phyloP scores from a whole-genome alignment of 257 asterid genomes.

The Prunella vulgaris region DNA sequence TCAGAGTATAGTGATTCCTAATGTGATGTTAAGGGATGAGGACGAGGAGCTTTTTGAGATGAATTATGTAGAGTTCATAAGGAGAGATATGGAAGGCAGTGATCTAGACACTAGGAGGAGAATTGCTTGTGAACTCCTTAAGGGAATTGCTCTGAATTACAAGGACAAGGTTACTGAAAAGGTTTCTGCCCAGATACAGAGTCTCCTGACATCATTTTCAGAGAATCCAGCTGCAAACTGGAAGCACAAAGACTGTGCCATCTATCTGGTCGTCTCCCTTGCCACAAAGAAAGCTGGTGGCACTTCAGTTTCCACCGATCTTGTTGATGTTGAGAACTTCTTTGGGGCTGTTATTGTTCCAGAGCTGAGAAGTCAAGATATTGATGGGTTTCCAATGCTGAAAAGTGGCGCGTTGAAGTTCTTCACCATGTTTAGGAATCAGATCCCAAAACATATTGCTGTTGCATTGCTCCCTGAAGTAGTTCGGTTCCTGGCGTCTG shows the following conservation, averaged over 20 bases:
- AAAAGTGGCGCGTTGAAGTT: slow-evolving; percentile 94
- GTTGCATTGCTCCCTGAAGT: slow-evolving; percentile 77
- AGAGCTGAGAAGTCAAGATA: slow-evolving; percentile 72
- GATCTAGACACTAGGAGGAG: slow-evolving; percentile 95
- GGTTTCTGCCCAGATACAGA: slow-evolving; percentile 64
- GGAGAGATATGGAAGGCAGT: slow-evolving; percentile 98
- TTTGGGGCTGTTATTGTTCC: slow-evolving; percentile 80
- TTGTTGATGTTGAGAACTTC: slow-evolving; percentile 79
- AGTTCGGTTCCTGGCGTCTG: slow-evolving; percentile 63
- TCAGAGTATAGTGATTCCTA: slow-evolving; percentile 85
- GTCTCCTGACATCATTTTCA: slow-evolving; percentile 60
- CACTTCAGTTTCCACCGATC: slow-evolving; percentile 72
- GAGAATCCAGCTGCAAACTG: slow-evolving; percentile 73
- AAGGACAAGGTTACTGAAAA: slow-evolving; percentile 74
- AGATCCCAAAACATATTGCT: slow-evolving; percentile 62
- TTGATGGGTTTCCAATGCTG: slow-evolving; percentile 74
- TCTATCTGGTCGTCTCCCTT: slow-evolving; percentile 82
- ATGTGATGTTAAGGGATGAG: slow-evolving; percentile 94
- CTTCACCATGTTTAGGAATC: slow-evolving; percentile 84
- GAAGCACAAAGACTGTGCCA: slow-evolving; percentile 96
- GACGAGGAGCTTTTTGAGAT: slow-evolving; percentile 94
- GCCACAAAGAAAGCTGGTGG: slow-evolving; percentile 85
- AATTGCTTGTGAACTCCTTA: slow-evolving; percentile 94
- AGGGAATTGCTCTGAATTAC: slow-evolving; percentile 78
- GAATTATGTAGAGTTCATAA: slow-evolving; percentile 81